Evolutionary conservation across 129 eudicot species (phyloP), one percentile per base, ranked within the genome.

Genomic region (Saussurea involucrata): DNA sequence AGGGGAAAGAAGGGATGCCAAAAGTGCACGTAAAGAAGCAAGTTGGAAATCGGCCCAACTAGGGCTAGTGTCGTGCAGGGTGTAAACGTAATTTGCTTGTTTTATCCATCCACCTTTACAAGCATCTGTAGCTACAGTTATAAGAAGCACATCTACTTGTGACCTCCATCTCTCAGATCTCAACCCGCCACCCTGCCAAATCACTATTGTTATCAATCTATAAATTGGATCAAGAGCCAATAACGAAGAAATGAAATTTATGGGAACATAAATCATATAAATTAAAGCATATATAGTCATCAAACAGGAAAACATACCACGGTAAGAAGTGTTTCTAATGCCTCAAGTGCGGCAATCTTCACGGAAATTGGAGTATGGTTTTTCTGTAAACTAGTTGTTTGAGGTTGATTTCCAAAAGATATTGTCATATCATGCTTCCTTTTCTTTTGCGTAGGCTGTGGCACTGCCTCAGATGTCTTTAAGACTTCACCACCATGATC

Each of bases 1-100:
- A 70, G 97, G 93, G 2, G 97, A 91, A 82, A 89, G 82, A 72
- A 94, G 92, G 74, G 98, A 94, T 29, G 98, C 92, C 82, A 87
- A 75, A 74, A 94, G 89, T 66, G 98, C 98, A 75, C 82, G 88
- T 75, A 91, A 76, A 77, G 98, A 88, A 77, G 96, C 98, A 77
- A 91, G 87, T 80, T 91, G 97, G 72, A 84, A 91, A 81, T 86
- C 90, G 44, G 88, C 77, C 90, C 90, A 89, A 46, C 21, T 68
- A 36, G 86, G 55, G 53, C 66, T 37, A 63, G 33, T 57, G 60
- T 74, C 82, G 66, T 64, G 33, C 3, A 73, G 63, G 68, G 58
- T 79, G 28, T 76, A 64, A 37, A 20, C 37, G 36, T 68, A 36
- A 18, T 67, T 81, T 44, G 71, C 84, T 69, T 89, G 88, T 75